Evolutionary conservation across 257 asterid genomes (phyloP), one percentile per base, ranked within the genome.

Genomic region (Sherardia arvensis): DNA sequence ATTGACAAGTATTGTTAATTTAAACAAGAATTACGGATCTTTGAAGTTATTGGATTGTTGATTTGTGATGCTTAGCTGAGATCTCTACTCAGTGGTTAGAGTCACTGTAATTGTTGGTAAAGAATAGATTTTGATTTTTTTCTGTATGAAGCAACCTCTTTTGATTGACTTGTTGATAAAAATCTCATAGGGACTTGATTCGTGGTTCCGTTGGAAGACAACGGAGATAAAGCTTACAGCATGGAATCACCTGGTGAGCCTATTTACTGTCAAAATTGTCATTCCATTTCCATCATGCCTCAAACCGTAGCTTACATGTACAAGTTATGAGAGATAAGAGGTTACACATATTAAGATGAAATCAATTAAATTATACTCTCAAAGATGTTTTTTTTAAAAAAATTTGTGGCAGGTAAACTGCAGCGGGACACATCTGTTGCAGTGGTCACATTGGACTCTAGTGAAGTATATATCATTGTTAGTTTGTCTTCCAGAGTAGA

Each of bases 401-500:
- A 12, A 53, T 22, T 28, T 69, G 28, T 58, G 23, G 66, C 85
- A 79, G 93, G 81, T 69, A 81, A 79, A 53, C 69, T 36, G 65
- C 75, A 51, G 38, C 81, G 91, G 79, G 97, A 89, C 53, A 92
- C 99, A 64, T 84, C 96, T 68, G 85, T 89, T 61, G 79, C 81
- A 26, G 88, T 92, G 68, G 89, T 81, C 51, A 89, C 95, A 30
- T 75, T 92, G 79, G 99, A 87, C 60, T 84, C 96, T 59, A 76
- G 86, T 76, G 99, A 92, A 85, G 97, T 89, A 58, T 92, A 89
- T 75, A 82, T 89, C 72, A 53, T 89, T 49, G 82, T 73, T 70
- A 87, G 99, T 80, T 78, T 92, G 83, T 85, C 83, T 67, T 79
- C 93, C 32, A 79, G 87, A 81, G 76, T 76, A 32, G 97, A 92